A percentile compares a stretch with the other conserved stretches of the same genome.
These are phyloP conservation scores for Tuber magnatum DNA, from an alignment of 495 filamentous ascomycete species.

Conservation along the genomic window DNA sequence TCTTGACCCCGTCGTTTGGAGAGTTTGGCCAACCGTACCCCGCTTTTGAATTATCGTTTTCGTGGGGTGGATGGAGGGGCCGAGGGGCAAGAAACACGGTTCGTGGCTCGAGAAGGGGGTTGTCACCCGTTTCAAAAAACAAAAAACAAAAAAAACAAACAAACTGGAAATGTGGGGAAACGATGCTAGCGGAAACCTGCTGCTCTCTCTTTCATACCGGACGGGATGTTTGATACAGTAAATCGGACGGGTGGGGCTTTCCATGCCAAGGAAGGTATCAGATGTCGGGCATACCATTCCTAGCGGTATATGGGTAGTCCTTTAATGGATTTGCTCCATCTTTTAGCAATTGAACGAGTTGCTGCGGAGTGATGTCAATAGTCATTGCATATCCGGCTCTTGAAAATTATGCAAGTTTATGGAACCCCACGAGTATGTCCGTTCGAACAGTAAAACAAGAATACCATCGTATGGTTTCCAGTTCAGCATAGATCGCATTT, in stretches of 20 bases:
- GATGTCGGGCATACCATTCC: not conserved
- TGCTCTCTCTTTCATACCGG: not conserved
- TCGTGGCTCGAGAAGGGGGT: not conserved
- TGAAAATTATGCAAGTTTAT: too few species aligned
- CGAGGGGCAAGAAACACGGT: not conserved
- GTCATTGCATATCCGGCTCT: not conserved
- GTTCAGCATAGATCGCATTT: not conserved
- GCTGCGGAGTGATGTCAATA: not conserved
- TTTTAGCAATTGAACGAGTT: not conserved
- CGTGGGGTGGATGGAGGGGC: not conserved
- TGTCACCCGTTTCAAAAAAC: not conserved
- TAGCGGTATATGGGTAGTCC: not conserved
- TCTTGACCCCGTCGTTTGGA: not conserved
- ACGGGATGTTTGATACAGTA: not conserved
- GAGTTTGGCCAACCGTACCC: not conserved
- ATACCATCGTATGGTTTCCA: not conserved
- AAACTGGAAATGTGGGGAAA: not conserved
- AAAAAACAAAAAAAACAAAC: not conserved
- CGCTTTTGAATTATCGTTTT: not conserved
- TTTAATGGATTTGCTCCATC: not conserved
- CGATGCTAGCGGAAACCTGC: not conserved
- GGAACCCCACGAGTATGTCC: not conserved
- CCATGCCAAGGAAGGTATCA: not conserved
- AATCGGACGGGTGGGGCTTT: not conserved
- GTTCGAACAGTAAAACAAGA: not conserved